Conservation (phyloP, 2,329 filamentous ascomycete species). For the Beauveria bassiana region DNA sequence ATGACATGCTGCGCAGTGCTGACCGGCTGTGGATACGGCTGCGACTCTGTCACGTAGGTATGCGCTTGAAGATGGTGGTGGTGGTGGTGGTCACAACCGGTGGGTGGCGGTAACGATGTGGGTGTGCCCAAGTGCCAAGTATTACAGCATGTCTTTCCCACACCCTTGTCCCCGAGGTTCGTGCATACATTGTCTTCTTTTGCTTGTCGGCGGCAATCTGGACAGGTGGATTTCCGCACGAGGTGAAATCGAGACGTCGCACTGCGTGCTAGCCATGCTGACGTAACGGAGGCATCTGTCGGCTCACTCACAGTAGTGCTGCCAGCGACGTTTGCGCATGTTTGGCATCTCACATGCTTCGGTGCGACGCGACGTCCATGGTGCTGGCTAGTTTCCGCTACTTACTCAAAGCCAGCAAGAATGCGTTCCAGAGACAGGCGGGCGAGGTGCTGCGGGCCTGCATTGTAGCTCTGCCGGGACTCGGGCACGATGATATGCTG, state of each 20-base stretch:
- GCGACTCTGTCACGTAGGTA: background rate
- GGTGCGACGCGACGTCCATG: background rate
- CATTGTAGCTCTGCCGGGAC: background rate
- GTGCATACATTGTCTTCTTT: background rate
- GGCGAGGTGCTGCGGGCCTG: background rate
- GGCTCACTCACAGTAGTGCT: background rate
- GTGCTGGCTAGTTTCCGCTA: background rate
- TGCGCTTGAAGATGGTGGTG: background rate
- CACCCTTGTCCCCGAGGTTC: background rate
- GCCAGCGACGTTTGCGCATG: background rate
- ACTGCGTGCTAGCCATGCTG: background rate
- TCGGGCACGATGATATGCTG: background rate
- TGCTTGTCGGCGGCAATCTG: background rate
- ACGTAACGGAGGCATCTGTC: background rate
- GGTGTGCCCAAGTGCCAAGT: background rate
- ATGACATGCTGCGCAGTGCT: conserved; percentile 2
- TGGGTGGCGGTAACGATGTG: background rate
- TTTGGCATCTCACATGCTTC: background rate
- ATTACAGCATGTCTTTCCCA: background rate
- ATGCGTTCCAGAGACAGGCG: background rate
- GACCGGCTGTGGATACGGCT: background rate
- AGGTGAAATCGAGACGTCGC: background rate
- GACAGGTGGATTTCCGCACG: background rate
- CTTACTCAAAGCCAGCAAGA: background rate
- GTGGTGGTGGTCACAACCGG: background rate